Conservation (phyloP, 495 filamentous ascomycete genomes). For the Polyplosphaeria fusca region DNA sequence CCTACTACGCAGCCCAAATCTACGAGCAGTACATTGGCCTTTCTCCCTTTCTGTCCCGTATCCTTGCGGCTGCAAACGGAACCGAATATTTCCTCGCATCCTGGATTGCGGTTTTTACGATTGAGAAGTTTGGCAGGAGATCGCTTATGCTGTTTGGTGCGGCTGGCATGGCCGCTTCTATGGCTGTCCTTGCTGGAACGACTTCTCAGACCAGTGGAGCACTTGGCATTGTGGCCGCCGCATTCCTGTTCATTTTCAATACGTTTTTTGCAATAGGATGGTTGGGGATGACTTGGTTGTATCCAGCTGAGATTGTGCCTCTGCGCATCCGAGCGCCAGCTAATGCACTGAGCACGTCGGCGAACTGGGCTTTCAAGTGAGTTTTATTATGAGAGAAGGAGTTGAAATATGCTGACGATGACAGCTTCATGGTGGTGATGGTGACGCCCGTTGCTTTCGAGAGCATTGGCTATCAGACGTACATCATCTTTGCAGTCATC, state of each 20-base stretch:
- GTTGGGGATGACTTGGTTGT: slow-evolving; percentile 57
- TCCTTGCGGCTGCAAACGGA: slow-evolving; percentile 48
- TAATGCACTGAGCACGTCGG: slow-evolving; percentile 49
- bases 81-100: slow-evolving; percentile 72
- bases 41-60: slow-evolving; percentile 38
- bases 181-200: slow-evolving; percentile 68
- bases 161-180: slow-evolving; percentile 73
- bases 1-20: slow-evolving; percentile 59
- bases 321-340: slow-evolving; percentile 52
- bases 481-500: slow-evolving; percentile 41
- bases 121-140: slow-evolving; percentile 79
- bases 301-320: slow-evolving; percentile 56
- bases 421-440: background rate
- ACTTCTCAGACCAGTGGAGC: slow-evolving; percentile 5
- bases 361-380: slow-evolving; percentile 47
- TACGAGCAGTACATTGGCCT: slow-evolving; percentile 58
- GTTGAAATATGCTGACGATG: background rate
- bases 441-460: slow-evolving; percentile 36
- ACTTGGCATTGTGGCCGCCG: slow-evolving; percentile 34
- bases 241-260: slow-evolving; percentile 61
- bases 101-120: slow-evolving; percentile 75
- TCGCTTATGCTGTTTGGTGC: slow-evolving; percentile 75
- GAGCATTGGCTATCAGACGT: slow-evolving; percentile 39
- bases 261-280: slow-evolving; percentile 59
- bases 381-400: background rate